Evolutionary conservation across 345 rosid species (phyloP).

Genomic region (Eucalyptus marginata): DNA sequence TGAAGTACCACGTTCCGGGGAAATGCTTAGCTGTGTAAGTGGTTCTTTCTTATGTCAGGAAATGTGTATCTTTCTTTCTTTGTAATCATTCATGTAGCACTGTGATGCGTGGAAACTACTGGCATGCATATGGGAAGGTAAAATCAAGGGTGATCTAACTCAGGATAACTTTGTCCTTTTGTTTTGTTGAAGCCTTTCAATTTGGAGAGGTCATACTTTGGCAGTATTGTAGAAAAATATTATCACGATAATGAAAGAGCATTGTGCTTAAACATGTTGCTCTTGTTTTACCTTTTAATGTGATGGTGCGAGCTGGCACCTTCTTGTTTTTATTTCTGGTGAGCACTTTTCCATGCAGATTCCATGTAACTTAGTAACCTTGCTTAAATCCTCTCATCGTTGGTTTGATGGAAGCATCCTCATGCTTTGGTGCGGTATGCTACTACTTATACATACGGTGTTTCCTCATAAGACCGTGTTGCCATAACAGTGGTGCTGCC

Average conservation of each 20-base stretch:
- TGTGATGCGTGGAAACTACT: background rate
- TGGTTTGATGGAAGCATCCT: background rate
- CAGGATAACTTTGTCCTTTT: background rate
- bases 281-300: too few relatives aligned
- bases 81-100: background rate
- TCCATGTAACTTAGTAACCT: background rate
- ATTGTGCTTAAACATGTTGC: background rate
- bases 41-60: background rate
- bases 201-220: background rate
- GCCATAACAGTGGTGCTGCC: constrained; percentile 62
- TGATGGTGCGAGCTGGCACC: background rate
- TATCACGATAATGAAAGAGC: background rate
- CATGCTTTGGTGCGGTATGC: background rate
- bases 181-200: background rate
- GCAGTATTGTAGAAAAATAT: background rate
- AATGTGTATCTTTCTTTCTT: background rate
- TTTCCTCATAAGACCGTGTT: background rate
- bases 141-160: background rate
- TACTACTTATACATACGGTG: background rate
- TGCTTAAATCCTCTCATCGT: background rate
- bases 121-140: background rate
- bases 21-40: constrained; percentile 82
- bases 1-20: constrained; percentile 87
- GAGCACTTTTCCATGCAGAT: background rate
- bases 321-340: background rate